A percentile compares a stretch with the other conserved stretches of the same genome.
Conservation (phyloP, 495 filamentous ascomycete genomes). For the Pseudevernia furfuracea region DNA sequence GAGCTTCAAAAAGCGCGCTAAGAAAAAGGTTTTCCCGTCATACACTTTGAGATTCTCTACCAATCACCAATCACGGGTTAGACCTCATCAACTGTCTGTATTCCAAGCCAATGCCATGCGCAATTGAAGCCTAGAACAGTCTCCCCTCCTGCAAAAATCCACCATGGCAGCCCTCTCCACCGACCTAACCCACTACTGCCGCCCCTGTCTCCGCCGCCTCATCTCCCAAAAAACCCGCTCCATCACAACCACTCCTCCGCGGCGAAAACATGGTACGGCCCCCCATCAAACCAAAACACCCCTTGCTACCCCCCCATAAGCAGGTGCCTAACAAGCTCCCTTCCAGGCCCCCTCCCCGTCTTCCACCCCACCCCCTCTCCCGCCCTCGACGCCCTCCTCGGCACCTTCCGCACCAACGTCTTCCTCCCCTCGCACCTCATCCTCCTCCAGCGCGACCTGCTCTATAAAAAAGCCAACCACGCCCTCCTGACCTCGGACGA, state of each 20-base stretch:
- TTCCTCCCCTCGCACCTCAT: slow-evolving; percentile 27
- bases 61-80: neutral
- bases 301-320: no score
- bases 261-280: slow-evolving; percentile 20
- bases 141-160: neutral
- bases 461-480: slow-evolving; percentile 23
- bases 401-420: slow-evolving; percentile 25
- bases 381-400: slow-evolving; percentile 23
- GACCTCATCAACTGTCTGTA: neutral
- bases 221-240: slow-evolving; percentile 18
- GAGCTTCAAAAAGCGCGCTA: slow-evolving; percentile 13
- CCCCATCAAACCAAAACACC: neutral
- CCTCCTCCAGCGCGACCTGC: slow-evolving; percentile 17
- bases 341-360: slow-evolving; percentile 19
- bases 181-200: slow-evolving; percentile 15
- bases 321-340: slow-evolving; percentile 10
- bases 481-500: slow-evolving; percentile 23
- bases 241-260: slow-evolving; percentile 21
- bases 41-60: no score
- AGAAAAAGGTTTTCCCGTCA: neutral
- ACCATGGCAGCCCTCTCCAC: slow-evolving; percentile 10
- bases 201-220: slow-evolving; percentile 24
- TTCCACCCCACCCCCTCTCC: slow-evolving; percentile 24
- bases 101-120: neutral
- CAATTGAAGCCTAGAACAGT: neutral